Percentiles rank a stretch among this genome's conserved stretches.
phyloP scores from a whole-genome alignment of 495 filamentous ascomycete species.

The Corynascus novoguineensis region DNA sequence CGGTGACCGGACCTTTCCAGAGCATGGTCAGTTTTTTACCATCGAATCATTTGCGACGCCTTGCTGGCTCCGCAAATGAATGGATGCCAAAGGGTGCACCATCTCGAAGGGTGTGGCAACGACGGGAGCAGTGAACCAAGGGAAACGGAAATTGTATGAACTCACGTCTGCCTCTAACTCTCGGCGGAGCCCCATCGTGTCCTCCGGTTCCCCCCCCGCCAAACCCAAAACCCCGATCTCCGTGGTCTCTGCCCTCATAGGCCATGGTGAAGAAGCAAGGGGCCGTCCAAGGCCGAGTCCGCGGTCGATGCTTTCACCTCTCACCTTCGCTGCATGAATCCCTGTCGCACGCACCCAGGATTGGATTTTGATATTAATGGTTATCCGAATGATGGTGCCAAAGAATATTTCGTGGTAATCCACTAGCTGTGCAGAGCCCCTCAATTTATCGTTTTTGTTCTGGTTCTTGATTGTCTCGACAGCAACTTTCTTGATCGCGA shows the following conservation, averaged over 20 bases:
- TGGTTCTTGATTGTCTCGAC: neutral
- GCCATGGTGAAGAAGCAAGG: conserved; percentile 30
- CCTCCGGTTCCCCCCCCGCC: conserved; percentile 16
- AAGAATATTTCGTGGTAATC: neutral
- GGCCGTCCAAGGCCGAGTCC: neutral
- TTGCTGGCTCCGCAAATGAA: too few species aligned
- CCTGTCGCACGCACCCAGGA: neutral
- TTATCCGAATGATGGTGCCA: neutral
- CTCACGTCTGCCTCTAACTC: conserved; percentile 24
- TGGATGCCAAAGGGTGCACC: too few species aligned
- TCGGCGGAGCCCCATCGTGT: conserved; percentile 25
- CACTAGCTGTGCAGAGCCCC: neutral
- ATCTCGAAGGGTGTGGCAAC: neutral
- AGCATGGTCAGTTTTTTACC: conserved; percentile 19
- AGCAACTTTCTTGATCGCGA: neutral
- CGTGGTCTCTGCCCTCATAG: conserved; percentile 41
- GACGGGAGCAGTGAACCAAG: neutral
- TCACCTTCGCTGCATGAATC: neutral
- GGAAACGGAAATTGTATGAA: neutral
- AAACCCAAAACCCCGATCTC: conserved; percentile 23
- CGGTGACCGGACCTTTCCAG: conserved; percentile 71
- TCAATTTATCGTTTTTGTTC: neutral
- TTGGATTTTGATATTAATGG: neutral
- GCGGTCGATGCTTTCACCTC: neutral
- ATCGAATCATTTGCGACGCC: too few species aligned